Base-by-base conservation (phyloP, 139 green algal species). In the Edaphochlamys debaryana region DNA sequence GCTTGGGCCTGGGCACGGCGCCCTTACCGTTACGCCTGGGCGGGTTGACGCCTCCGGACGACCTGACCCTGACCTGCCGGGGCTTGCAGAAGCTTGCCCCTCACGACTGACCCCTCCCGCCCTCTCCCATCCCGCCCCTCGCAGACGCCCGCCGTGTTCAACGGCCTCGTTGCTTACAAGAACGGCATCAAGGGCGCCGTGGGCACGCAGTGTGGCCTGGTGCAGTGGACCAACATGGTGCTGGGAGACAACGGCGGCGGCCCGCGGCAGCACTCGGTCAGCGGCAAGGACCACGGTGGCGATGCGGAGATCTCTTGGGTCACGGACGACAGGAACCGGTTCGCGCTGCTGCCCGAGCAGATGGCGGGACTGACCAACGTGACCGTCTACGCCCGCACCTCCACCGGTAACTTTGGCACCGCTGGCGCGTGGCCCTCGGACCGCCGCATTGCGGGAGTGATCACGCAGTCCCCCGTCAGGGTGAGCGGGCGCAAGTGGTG, bases 101-200 rank as follows among this genome's bases (percentile, higher is more conserved):
- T n/a, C n/a, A n/a, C n/a, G n/a, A n/a, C n/a, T n/a, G n/a, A n/a
- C n/a, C n/a, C n/a, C n/a, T n/a, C n/a, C n/a, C n/a, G n/a, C n/a
- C n/a, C n/a, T n/a, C n/a, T n/a, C n/a, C n/a, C n/a, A n/a, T n/a
- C n/a, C n/a, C n/a, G n/a, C n/a, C n/a, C n/a, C n/a, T n/a, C n/a
- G n/a, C n/a, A n/a, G 54, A 4, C 41, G 37, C 87, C 87, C 3
- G 87, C 89, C 41, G 79, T 86, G 7, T 92, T 93, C 68, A 41
- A 85, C 11, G 80, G 85, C 23, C 62, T 94, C 23, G 67, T 85
- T 11, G n/a, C 76, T 19, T 95, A 95, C 86, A 92, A 93, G 82
- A 95, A 95, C 74, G 92, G 90, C 38, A 86, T 93, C 69, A 94
- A 94, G 79, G 86, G 92, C 70, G 75, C 83, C 6, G 86, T 94